Evolutionary conservation across 2,329 filamentous ascomycete genomes (phyloP), one percentile per base, ranked within the genome.

Genomic region (Sarocladium strictum): DNA sequence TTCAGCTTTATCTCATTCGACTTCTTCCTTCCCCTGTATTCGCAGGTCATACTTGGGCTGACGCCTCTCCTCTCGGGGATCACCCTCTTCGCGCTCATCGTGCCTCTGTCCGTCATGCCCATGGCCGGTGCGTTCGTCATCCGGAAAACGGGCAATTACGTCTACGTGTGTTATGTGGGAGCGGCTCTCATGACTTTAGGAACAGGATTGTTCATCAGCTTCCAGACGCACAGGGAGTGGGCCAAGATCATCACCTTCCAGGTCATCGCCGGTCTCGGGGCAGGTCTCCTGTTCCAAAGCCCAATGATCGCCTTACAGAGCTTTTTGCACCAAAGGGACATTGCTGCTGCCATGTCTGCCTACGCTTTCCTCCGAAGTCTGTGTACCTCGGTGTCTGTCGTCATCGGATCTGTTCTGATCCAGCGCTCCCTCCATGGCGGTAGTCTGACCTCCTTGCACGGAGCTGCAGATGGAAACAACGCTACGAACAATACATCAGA

Each of bases 21-120:
- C 54, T 85, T 83, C 64, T 85, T 83, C 60, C 70, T 85, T 21
- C 83, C 83, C 0, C 71, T 86, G 0, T 85, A 78, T 65, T 78
- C 85, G 41, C 83, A 86, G 63, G 74, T 77, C 1, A 80, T 78
- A 1, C 72, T 78, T 11, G 72, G 71, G 54, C 76, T 77, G 3
- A 72, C 73, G 0, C 78, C 79, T 1, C 68, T 81, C 23, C 72
- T 68, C n/a, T 82, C 76, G 0, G 68, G 68, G 2, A 60, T 79
- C 1, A 66, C 80, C 1, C 71, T 83, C 1, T 69, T 85, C 0
- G 78, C 83, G 0, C 72, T 81, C 27, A 77, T 75, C 12, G 56
- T 68, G 9, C 57, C 60, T 10, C 49, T 62, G n/a, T 61, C 58
- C 1, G 17, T 45, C 2, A 58, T 50, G 29, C 63, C 65, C 15